A percentile compares a stretch with the other conserved stretches of the same genome.
Conservation (phyloP, 768 basidiomycete genomes). For the Tubosaeta sp. region DNA sequence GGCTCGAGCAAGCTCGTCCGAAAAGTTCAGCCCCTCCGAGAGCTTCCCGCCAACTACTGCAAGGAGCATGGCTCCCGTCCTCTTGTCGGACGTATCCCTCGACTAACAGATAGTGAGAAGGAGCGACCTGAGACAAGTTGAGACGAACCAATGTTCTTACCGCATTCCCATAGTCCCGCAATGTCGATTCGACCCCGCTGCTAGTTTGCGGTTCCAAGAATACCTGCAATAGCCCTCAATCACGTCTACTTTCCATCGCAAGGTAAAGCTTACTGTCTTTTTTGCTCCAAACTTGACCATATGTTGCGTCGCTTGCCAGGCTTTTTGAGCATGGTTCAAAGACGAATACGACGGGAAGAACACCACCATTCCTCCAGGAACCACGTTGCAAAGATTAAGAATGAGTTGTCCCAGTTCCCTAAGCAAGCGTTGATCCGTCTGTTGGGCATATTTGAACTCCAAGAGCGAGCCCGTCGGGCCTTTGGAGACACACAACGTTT, state of each 20-base stretch:
- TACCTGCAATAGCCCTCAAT: slow-evolving; percentile 44
- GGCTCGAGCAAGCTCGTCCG: slow-evolving; percentile 77
- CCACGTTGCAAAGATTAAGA: slow-evolving; percentile 69
- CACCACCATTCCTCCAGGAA: slow-evolving; percentile 87
- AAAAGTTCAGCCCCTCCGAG: slow-evolving; percentile 85
- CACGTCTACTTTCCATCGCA: background rate
- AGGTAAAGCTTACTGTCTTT: slow-evolving; percentile 57
- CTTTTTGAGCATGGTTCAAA: slow-evolving; percentile 57
- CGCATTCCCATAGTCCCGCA: slow-evolving; percentile 68
- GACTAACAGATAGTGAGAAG: slow-evolving; percentile 18
- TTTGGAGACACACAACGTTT: slow-evolving; percentile 65
- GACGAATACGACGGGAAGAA: slow-evolving; percentile 94
- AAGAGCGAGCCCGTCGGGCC: slow-evolving; percentile 73
- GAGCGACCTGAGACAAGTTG: background rate
- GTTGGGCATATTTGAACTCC: slow-evolving; percentile 77
- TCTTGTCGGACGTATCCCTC: slow-evolving; percentile 22
- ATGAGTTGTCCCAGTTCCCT: slow-evolving; percentile 81
- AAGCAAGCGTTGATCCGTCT: slow-evolving; percentile 62
- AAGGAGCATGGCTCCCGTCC: slow-evolving; percentile 74
- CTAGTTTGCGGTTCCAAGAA: slow-evolving; percentile 84
- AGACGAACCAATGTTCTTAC: slow-evolving; percentile 27
- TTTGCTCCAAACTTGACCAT: slow-evolving; percentile 59
- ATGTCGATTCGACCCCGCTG: slow-evolving; percentile 64
- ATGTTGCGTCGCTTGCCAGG: slow-evolving; percentile 63
- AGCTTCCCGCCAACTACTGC: slow-evolving; percentile 97